Evolutionary conservation across 768 basidiomycete genomes (phyloP).

Genomic region (Hortiboletus flavorubellus): DNA sequence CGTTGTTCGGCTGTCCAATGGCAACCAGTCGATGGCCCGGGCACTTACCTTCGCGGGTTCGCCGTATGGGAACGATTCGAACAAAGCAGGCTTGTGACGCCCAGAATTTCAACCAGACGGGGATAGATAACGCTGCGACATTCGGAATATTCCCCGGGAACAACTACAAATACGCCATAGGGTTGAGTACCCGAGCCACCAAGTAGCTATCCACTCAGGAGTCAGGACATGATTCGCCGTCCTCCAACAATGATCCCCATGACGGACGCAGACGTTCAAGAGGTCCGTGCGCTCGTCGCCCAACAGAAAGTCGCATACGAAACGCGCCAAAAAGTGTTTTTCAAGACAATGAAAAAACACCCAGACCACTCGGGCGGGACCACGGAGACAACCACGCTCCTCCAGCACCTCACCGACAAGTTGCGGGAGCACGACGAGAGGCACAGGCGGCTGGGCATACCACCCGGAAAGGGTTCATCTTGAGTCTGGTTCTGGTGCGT

Average conservation of each 20-base stretch:
- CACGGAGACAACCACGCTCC: slow-evolving; percentile 6
- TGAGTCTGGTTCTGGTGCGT: not conserved
- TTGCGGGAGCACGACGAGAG: slow-evolving; percentile 28
- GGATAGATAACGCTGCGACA: too few relatives aligned
- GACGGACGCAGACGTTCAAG: slow-evolving; percentile 76
- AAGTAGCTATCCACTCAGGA: too few relatives aligned
- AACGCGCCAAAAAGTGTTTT: slow-evolving; percentile 39
- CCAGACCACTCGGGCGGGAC: slow-evolving; percentile 31
- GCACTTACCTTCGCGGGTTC: too few relatives aligned
- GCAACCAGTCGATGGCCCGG: not conserved
- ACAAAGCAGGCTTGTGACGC: too few relatives aligned
- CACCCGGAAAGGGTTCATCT: slow-evolving; percentile 25
- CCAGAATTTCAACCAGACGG: too few relatives aligned
- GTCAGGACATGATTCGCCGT: slow-evolving; percentile 62
- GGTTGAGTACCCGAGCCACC: too few relatives aligned
- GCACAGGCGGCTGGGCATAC: slow-evolving; percentile 27
- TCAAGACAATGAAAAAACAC: slow-evolving; percentile 42
- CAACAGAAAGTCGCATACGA: slow-evolving; percentile 44
- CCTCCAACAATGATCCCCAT: slow-evolving; percentile 73
- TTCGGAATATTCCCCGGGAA: too few relatives aligned
- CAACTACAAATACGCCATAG: too few relatives aligned
- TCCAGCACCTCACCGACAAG: slow-evolving; percentile 20
- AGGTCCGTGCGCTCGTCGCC: slow-evolving; percentile 60
- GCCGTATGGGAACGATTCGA: too few relatives aligned
- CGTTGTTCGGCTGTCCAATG: slow-evolving; percentile 17